Conservation (phyloP, 441 rosid genomes). For the Erodium moschatum region DNA sequence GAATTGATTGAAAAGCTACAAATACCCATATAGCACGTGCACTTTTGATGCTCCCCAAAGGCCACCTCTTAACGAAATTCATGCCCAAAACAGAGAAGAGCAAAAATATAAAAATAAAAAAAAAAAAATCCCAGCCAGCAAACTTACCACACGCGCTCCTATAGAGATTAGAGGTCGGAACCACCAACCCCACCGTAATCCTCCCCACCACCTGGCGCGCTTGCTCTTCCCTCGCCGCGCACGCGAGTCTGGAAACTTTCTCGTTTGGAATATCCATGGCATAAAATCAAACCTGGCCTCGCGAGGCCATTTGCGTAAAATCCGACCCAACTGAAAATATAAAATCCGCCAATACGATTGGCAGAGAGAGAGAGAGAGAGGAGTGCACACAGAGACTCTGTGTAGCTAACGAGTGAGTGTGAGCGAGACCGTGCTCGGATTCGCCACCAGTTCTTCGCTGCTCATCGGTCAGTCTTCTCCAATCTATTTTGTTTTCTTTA, state of each 20-base stretch:
- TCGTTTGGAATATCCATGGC: not conserved
- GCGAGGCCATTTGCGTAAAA: constrained; percentile 14
- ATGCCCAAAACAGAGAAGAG: not conserved
- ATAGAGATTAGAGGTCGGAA: not conserved
- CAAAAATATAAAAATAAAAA: no score
- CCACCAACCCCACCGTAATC: not conserved
- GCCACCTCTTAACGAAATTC: not conserved
- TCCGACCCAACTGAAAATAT: not conserved
- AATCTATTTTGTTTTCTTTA: constrained; percentile 2
- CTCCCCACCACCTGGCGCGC: not conserved
- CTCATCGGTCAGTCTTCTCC: constrained; percentile 26
- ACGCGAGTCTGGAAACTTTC: not conserved
- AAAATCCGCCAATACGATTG: constrained; percentile 9
- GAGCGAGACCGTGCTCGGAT: constrained; percentile 11
- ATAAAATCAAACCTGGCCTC: not conserved
- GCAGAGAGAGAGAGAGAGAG: constrained; percentile 8
- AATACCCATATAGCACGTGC: not conserved
- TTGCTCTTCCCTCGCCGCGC: not conserved
- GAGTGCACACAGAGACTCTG: constrained; percentile 4
- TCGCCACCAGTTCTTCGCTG: constrained; percentile 14
- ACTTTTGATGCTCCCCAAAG: constrained; percentile 9
- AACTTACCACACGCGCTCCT: constrained; percentile 3
- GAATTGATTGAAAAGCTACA: not conserved
- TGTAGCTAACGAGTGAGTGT: constrained; percentile 11
- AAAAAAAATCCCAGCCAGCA: not conserved